phyloP scores from a whole-genome alignment of 2,329 filamentous ascomycete species.

The Pseudogymnoascus sp. region DNA sequence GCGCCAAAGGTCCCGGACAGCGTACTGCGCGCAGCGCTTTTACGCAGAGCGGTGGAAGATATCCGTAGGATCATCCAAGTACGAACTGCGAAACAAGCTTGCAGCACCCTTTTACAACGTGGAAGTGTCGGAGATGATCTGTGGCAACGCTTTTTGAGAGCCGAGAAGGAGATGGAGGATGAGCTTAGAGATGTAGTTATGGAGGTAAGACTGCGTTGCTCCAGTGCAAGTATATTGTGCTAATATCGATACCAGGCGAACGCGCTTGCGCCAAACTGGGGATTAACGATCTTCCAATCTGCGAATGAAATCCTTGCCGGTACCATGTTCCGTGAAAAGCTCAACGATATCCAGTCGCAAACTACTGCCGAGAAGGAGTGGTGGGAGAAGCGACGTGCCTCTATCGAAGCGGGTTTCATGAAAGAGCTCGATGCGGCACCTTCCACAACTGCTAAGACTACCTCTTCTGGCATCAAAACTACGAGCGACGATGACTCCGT shows the following conservation, averaged over 20 bases:
- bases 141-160: constrained; percentile 83
- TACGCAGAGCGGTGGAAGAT: constrained; percentile 85
- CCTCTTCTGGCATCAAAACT: constrained; percentile 31
- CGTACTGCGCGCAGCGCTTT: constrained; percentile 76
- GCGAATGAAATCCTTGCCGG: constrained; percentile 95
- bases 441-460: constrained; percentile 37
- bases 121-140: constrained; percentile 94
- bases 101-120: constrained; percentile 73
- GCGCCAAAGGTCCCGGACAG: constrained; percentile 66
- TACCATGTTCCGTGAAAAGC: constrained; percentile 61
- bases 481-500: constrained; percentile 67
- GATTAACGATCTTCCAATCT: constrained; percentile 90
- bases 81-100: constrained; percentile 78
- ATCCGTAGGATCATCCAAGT: constrained; percentile 87
- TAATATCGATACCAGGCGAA: constrained; percentile 58
- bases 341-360: constrained; percentile 67
- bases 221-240: constrained; percentile 18
- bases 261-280: constrained; percentile 80
- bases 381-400: constrained; percentile 79
- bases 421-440: constrained; percentile 68
- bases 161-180: constrained; percentile 96
- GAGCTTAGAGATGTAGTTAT: constrained; percentile 89
- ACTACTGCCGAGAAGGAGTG: constrained; percentile 70
- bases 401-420: constrained; percentile 70
- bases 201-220: constrained; percentile 52